Conservation (phyloP, 2,329 filamentous ascomycete species). For the Xylaria sp. region DNA sequence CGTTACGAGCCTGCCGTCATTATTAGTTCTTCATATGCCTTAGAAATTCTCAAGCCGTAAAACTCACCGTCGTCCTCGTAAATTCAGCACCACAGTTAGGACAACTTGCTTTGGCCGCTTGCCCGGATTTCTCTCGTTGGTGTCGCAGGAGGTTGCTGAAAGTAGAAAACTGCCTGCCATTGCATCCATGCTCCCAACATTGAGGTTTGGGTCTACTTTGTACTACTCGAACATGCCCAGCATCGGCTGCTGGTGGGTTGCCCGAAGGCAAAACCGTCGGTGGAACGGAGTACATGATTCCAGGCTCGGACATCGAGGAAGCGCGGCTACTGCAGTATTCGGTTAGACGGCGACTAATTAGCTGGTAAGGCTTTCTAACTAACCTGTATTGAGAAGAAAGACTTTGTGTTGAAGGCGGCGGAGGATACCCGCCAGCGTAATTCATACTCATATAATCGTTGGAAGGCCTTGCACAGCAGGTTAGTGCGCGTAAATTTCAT, state of each 20-base stretch:
- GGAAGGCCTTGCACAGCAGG: conserved; percentile 26
- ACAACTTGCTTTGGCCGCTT: conserved; percentile 85
- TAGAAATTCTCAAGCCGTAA: not conserved
- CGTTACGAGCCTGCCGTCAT: conserved; percentile 73
- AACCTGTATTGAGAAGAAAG: conserved; percentile 50
- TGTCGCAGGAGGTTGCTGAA: conserved; percentile 94
- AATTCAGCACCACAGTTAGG: conserved; percentile 93
- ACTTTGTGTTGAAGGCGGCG: conserved; percentile 37
- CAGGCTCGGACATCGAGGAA: conserved; percentile 48
- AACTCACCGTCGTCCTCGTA: conserved; percentile 70
- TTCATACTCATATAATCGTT: conserved; percentile 53
- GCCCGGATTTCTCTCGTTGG: conserved; percentile 92
- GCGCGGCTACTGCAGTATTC: conserved; percentile 43
- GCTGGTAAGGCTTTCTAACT: conserved; percentile 15
- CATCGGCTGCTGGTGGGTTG: conserved; percentile 44
- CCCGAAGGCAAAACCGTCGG: conserved; percentile 45
- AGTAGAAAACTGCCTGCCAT: conserved; percentile 92
- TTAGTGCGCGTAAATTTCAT: conserved; percentile 37
- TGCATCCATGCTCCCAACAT: conserved; percentile 97
- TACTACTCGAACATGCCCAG: conserved; percentile 68
- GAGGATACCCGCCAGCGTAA: conserved; percentile 47
- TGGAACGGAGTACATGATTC: conserved; percentile 53
- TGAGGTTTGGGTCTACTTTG: conserved; percentile 88
- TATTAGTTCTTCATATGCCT: conserved; percentile 28
- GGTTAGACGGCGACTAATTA: not conserved